These are phyloP conservation scores for Daldinia concentrica DNA, from an alignment of 495 filamentous ascomycete genomes.

Conservation along the genomic window DNA sequence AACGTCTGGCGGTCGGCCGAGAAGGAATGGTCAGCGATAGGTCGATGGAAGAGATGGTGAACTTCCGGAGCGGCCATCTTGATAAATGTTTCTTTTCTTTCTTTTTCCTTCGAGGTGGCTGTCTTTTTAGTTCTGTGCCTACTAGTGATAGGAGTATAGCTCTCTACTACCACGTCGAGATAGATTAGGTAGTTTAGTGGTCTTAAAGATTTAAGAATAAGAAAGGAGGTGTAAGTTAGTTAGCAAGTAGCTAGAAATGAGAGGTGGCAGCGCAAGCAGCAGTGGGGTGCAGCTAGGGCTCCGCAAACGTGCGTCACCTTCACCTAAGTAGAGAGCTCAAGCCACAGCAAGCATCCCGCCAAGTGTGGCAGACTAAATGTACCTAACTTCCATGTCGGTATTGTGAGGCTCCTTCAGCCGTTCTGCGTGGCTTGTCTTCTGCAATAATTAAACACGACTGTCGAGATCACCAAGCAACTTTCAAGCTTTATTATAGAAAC, in stretches of 20 bases:
- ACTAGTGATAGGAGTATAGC: slow-evolving; percentile 87
- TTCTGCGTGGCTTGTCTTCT: background rate
- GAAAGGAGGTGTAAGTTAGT: slow-evolving; percentile 6
- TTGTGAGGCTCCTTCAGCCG: slow-evolving; percentile 6
- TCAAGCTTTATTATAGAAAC: background rate
- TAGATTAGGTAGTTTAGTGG: background rate
- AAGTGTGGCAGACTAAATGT: background rate
- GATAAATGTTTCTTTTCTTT: background rate
- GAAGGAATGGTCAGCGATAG: slow-evolving; percentile 98
- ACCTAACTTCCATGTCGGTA: background rate
- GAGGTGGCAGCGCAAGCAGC: background rate
- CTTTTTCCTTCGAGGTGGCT: slow-evolving; percentile 1
- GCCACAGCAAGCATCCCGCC: background rate
- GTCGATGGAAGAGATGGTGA: slow-evolving; percentile 95
- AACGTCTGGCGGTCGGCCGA: slow-evolving; percentile 88
- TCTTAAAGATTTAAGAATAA: background rate
- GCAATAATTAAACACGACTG: background rate
- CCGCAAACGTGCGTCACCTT: slow-evolving; percentile 3
- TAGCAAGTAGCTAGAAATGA: background rate
- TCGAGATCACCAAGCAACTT: background rate
- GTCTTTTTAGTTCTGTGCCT: background rate
- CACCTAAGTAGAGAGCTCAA: background rate
- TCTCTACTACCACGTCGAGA: slow-evolving; percentile 89
- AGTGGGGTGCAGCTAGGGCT: slow-evolving; percentile 1
- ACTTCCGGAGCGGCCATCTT: slow-evolving; percentile 87